phyloP scores from a whole-genome alignment of 495 filamentous ascomycete genomes.

The Chaetomium cochliodes region DNA sequence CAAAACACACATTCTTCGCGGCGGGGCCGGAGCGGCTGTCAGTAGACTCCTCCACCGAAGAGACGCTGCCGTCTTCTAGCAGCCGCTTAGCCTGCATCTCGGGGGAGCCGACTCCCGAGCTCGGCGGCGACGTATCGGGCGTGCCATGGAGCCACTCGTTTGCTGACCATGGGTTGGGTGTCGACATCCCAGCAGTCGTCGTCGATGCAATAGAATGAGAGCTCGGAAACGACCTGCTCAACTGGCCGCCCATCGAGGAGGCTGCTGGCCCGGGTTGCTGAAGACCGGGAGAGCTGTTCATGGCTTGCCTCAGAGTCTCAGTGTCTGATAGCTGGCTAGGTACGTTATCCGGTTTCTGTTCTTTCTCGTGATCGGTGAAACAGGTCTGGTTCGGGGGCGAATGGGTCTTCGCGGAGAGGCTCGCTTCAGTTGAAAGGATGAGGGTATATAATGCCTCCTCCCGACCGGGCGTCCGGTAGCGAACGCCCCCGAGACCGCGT shows the following conservation, averaged over 20 bases:
- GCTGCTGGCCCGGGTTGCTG: slow-evolving; percentile 3
- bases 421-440: slow-evolving; percentile 5
- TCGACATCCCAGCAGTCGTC: slow-evolving; percentile 27
- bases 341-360: background rate
- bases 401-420: background rate
- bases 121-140: slow-evolving; percentile 32
- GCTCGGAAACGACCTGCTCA: slow-evolving; percentile 28
- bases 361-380: slow-evolving; percentile 5
- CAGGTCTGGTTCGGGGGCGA: background rate
- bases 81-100: slow-evolving; percentile 24
- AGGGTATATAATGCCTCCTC: slow-evolving; percentile 23
- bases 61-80: slow-evolving; percentile 12
- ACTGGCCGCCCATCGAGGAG: slow-evolving; percentile 10
- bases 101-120: slow-evolving; percentile 27
- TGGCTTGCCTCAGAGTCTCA: slow-evolving; percentile 5
- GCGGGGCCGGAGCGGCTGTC: slow-evolving; percentile 1
- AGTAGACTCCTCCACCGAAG: slow-evolving; percentile 13
- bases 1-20: slow-evolving; percentile 50
- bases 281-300: slow-evolving; percentile 15
- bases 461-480: background rate
- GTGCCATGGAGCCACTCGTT: slow-evolving; percentile 26
- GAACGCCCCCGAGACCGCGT: background rate
- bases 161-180: slow-evolving; percentile 28
- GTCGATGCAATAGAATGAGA: slow-evolving; percentile 30
- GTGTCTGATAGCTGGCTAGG: background rate